These are phyloP conservation scores for Entomortierella chlamydospora DNA, from an alignment of 192 early-diverging fungal genomes.

Conservation along the genomic window DNA sequence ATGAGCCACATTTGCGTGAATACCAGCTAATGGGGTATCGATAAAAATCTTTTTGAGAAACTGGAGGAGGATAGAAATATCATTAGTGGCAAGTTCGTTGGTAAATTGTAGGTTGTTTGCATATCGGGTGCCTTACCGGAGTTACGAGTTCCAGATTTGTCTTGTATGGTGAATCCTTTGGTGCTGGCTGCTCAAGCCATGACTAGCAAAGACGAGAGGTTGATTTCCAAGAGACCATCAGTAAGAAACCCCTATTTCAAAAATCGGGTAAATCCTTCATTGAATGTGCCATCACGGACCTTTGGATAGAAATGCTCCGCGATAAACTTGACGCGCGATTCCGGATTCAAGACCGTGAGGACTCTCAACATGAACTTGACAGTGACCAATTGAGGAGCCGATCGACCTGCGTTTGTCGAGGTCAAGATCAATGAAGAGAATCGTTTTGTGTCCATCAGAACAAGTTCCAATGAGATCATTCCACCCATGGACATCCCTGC, in stretches of 20 bases:
- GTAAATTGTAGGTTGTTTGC: too few species aligned
- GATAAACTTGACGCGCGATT: constrained; percentile 28
- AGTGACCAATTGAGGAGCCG: constrained; percentile 45
- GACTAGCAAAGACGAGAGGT: constrained; percentile 2
- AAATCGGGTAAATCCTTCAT: too few species aligned
- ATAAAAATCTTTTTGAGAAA: constrained; percentile 11
- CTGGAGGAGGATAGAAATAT: neutral
- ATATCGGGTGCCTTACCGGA: constrained; percentile 18
- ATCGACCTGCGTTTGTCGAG: constrained; percentile 66
- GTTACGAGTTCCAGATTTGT: constrained; percentile 26
- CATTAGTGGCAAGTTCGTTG: too few species aligned
- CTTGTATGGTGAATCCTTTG: constrained; percentile 14
- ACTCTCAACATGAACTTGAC: constrained; percentile 34
- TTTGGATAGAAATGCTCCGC: constrained; percentile 35
- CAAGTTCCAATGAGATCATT: constrained; percentile 86
- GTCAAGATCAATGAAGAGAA: constrained; percentile 70
- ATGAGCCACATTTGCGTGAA: constrained; percentile 48
- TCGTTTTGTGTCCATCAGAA: constrained; percentile 62
- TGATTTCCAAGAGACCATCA: too few species aligned
- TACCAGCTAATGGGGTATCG: constrained; percentile 19
- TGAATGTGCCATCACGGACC: neutral
- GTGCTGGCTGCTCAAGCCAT: constrained; percentile 28
- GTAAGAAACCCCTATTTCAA: too few species aligned
- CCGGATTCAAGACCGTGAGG: constrained; percentile 22
- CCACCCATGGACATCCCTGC: constrained; percentile 88